Percentiles rank a stretch among this genome's conserved stretches.
These are phyloP conservation scores for Ambrosiella beaveri DNA, from an alignment of 2,329 filamentous ascomycete genomes.

Conservation along the genomic window DNA sequence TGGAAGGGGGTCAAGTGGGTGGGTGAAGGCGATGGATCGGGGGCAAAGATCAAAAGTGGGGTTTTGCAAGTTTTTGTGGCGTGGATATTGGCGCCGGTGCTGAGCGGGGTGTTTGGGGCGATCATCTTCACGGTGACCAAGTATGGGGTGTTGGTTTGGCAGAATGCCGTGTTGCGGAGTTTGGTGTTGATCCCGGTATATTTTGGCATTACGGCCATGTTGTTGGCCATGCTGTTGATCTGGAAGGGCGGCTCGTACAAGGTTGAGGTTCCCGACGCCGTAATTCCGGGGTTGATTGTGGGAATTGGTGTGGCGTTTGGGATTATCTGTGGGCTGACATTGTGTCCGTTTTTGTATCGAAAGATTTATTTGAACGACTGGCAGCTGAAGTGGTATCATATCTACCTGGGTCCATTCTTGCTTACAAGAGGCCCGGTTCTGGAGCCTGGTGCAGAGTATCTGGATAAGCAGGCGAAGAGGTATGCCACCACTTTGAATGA, in stretches of 20 bases:
- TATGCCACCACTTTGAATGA: background rate
- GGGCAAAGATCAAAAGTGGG: conserved; percentile 14
- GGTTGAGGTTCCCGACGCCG: background rate
- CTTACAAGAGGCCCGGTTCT: conserved; percentile 22
- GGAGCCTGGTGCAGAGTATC: conserved; percentile 15
- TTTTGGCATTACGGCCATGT: conserved; percentile 12
- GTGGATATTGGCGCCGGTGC: conserved; percentile 22
- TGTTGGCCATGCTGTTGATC: background rate
- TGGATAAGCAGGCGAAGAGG: background rate
- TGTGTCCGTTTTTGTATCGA: conserved; percentile 31
- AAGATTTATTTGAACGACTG: conserved; percentile 34
- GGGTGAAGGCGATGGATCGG: conserved; percentile 13
- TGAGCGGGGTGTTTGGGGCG: conserved; percentile 20
- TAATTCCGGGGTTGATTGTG: background rate
- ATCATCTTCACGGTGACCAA: conserved; percentile 22
- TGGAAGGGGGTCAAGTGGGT: conserved; percentile 23
- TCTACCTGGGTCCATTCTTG: conserved; percentile 30
- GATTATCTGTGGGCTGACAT: background rate
- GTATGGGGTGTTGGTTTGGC: conserved; percentile 18
- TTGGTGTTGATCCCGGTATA: conserved; percentile 20
- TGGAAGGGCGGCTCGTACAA: background rate
- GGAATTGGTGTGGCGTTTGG: background rate
- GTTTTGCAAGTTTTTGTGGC: conserved; percentile 24
- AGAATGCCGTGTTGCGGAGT: conserved; percentile 16
- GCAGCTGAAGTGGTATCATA: conserved; percentile 30